Evolutionary conservation across 2,329 filamentous ascomycete species (phyloP).

Genomic region (Xylaria hypoxylon): DNA sequence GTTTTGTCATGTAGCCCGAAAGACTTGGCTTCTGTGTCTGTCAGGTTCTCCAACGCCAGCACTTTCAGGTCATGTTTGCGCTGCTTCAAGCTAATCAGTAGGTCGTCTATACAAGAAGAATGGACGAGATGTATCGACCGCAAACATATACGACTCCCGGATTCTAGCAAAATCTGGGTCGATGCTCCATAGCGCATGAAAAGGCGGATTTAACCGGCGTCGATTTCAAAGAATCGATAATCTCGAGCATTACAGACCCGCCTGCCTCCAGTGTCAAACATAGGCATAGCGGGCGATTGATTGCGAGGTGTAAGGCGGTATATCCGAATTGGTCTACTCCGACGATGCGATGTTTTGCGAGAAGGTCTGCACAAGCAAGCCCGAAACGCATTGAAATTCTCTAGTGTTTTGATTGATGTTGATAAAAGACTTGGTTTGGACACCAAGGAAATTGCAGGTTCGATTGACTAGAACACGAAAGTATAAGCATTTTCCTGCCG

Average conservation of each 20-base stretch:
- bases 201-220: neutral
- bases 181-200: neutral
- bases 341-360: neutral
- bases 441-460: neutral
- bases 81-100: conserved; percentile 4
- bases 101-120: neutral
- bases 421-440: conserved; percentile 28
- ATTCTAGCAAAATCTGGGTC: neutral
- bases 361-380: conserved; percentile 8
- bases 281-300: conserved; percentile 9
- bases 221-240: fast-evolving
- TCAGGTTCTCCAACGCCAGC: conserved; percentile 13
- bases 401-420: conserved; percentile 8
- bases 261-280: conserved; percentile 5
- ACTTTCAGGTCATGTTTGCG: conserved; percentile 16
- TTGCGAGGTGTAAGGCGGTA: neutral
- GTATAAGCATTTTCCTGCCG: neutral
- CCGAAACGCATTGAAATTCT: neutral
- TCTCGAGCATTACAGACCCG: neutral
- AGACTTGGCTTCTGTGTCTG: neutral
- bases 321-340: neutral
- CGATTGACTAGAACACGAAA: conserved; percentile 13
- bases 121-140: fast-evolving
- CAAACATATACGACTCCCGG: neutral
- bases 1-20: neutral